Evolutionary conservation across 352 stramenopile genomes (phyloP).

Genomic region (Pythium diclinum): DNA sequence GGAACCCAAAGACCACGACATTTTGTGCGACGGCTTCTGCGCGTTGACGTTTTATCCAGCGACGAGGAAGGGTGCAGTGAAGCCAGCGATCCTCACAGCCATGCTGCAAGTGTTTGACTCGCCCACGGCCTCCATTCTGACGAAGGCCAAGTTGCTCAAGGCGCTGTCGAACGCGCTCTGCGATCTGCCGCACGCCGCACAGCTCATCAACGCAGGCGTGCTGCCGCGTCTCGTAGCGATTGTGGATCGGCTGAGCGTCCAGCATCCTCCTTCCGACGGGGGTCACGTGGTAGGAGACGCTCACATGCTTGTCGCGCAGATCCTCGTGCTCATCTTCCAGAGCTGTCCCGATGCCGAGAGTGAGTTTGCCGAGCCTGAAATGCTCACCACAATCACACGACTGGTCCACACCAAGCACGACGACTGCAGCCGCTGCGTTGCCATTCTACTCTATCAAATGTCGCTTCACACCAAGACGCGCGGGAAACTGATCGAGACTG

Average conservation of each 20-base stretch:
- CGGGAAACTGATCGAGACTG: slow-evolving; percentile 12
- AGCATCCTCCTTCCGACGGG: neutral
- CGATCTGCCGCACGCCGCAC: slow-evolving; percentile 28
- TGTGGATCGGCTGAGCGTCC: neutral
- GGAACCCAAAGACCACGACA: slow-evolving; percentile 53
- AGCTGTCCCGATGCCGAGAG: slow-evolving; percentile 28
- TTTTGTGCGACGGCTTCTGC: slow-evolving; percentile 66
- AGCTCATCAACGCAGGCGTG: slow-evolving; percentile 28
- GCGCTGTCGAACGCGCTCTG: slow-evolving; percentile 52
- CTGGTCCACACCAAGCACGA: slow-evolving; percentile 24
- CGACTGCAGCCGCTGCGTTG: slow-evolving; percentile 43
- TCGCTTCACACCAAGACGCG: slow-evolving; percentile 45
- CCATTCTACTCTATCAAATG: slow-evolving; percentile 55
- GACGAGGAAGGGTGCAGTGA: slow-evolving; percentile 47
- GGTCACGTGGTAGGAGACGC: slow-evolving; percentile 2
- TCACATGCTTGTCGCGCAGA: slow-evolving; percentile 25
- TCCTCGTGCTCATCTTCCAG: slow-evolving; percentile 36
- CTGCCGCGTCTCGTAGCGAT: slow-evolving; percentile 31
- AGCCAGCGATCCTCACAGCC: slow-evolving; percentile 34
- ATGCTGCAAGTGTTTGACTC: slow-evolving; percentile 44
- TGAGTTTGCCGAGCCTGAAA: slow-evolving; percentile 33
- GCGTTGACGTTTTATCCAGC: slow-evolving; percentile 49
- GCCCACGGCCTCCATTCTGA: slow-evolving; percentile 13
- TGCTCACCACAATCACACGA: slow-evolving; percentile 22
- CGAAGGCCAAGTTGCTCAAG: slow-evolving; percentile 45